phyloP scores from a whole-genome alignment of 306 rosid genomes.

The Trifolium pratense region DNA sequence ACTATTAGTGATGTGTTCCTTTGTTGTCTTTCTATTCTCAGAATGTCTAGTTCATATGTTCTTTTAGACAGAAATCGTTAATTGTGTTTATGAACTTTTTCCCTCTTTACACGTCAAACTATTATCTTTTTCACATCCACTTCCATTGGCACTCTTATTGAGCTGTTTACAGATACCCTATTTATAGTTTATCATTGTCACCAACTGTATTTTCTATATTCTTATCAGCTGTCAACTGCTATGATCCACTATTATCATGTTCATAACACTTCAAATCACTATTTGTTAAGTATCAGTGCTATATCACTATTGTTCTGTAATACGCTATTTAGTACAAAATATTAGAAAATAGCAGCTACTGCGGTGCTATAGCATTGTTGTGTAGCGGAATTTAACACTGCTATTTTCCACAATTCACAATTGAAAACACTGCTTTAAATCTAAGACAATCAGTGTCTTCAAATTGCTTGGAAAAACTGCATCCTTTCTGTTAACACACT shows the following conservation, averaged over 20 bases:
- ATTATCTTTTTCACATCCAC: conserved; percentile 4
- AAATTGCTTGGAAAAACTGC: conserved; percentile 30
- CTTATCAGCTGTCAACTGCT: conserved; percentile 11
- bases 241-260: neutral
- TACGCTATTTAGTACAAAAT: too few relatives aligned
- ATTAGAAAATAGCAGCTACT: too few relatives aligned
- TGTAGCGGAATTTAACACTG: too few relatives aligned
- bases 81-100: neutral
- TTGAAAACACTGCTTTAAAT: too few relatives aligned
- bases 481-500: conserved; percentile 2
- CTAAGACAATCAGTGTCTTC: conserved; percentile 7
- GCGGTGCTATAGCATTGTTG: too few relatives aligned
- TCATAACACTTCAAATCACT: neutral
- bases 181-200: conserved; percentile 17
- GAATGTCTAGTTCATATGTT: conserved; percentile 6
- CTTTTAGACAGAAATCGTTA: neutral
- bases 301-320: too few relatives aligned
- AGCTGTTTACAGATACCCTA: neutral
- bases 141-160: conserved; percentile 10
- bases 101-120: neutral
- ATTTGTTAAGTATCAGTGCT: too few relatives aligned
- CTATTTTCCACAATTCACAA: too few relatives aligned
- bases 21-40: conserved; percentile 1
- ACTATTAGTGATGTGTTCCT: conserved; percentile 7
- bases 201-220: conserved; percentile 20